phyloP scores from a whole-genome alignment of 345 rosid genomes.

The Populus deltoides region DNA sequence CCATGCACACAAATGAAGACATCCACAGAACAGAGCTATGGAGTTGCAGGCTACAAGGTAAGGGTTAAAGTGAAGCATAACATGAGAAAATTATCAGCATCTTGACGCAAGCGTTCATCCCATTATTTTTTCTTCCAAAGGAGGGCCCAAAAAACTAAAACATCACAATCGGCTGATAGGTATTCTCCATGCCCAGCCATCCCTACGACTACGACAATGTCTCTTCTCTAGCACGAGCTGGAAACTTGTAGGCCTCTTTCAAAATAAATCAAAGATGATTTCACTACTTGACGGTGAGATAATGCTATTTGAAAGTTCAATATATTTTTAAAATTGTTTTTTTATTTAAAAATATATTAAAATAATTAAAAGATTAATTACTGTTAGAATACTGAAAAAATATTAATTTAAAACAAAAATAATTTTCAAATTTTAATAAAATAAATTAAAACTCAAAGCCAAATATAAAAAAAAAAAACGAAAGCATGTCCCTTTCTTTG shows the following conservation, averaged over 20 bases:
- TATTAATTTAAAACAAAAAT: too few species aligned
- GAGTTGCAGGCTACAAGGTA: not conserved
- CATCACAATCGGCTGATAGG: not conserved
- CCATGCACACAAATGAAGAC: not conserved
- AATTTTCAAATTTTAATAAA: too few species aligned
- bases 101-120: not conserved
- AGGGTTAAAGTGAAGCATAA: not conserved
- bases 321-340: too few species aligned
- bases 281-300: too few species aligned
- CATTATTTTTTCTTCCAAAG: not conserved
- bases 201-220: not conserved
- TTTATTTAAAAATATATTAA: too few species aligned
- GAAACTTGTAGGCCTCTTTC: not conserved
- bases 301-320: too few species aligned
- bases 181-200: not conserved
- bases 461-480: not conserved
- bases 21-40: not conserved
- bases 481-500: not conserved
- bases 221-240: not conserved
- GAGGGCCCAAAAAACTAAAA: too few species aligned
- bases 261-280: too few species aligned
- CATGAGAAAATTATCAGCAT: not conserved
- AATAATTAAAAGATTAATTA: too few species aligned
- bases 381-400: too few species aligned
- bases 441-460: too few species aligned